Conservation (phyloP, 768 basidiomycete genomes). For the Cantharellus anzutake region DNA sequence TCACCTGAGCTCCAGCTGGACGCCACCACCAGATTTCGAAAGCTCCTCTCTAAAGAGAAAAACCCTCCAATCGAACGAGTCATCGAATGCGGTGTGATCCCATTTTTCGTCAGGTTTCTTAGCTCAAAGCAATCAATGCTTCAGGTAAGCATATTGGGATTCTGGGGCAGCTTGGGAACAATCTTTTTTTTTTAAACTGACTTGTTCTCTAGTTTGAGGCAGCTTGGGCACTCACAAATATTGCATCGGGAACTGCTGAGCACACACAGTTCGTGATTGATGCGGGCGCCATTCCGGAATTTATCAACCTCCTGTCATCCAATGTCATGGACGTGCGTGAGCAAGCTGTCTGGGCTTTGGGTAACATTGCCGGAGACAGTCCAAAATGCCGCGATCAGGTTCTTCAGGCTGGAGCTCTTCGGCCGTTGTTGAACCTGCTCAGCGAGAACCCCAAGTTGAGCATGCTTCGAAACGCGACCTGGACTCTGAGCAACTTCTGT, state of each 20-base stretch:
- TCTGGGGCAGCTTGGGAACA: background rate
- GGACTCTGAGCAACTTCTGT: slow-evolving; percentile 99
- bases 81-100: slow-evolving; percentile 92
- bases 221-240: slow-evolving; percentile 95
- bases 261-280: slow-evolving; percentile 97
- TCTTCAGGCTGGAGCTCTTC: slow-evolving; percentile 77
- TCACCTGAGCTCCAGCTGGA: slow-evolving; percentile 78
- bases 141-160: slow-evolving; percentile 16
- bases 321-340: slow-evolving; percentile 90
- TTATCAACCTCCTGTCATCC: slow-evolving; percentile 92
- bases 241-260: slow-evolving; percentile 93
- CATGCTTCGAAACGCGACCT: slow-evolving; percentile 96
- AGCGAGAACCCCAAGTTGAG: slow-evolving; percentile 97
- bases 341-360: slow-evolving; percentile 98
- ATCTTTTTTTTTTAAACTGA: background rate
- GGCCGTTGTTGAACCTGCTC: slow-evolving; percentile 73
- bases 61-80: slow-evolving; percentile 98
- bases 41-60: slow-evolving; percentile 96
- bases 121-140: slow-evolving; percentile 28
- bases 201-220: slow-evolving; percentile 60
- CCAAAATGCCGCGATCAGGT: slow-evolving; percentile 96
- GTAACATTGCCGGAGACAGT: slow-evolving; percentile 97
- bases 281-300: slow-evolving; percentile 87
- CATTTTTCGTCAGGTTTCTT: slow-evolving; percentile 92
- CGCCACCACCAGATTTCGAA: slow-evolving; percentile 96